Evolutionary conservation across 768 basidiomycete genomes (phyloP).

Genomic region (Suillus luteus): DNA sequence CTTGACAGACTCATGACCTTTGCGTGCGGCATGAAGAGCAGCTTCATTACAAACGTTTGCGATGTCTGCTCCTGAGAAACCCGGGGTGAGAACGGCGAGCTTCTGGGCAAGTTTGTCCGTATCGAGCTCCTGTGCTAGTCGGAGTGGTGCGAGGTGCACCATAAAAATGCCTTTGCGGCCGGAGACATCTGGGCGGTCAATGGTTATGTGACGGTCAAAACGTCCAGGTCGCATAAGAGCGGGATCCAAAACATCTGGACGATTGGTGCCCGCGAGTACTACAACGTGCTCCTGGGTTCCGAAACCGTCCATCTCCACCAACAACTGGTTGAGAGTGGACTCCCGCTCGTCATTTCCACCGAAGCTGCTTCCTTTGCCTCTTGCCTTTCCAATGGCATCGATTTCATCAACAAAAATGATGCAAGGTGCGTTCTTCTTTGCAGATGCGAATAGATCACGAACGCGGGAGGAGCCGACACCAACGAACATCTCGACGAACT

Average conservation of each 20-base stretch:
- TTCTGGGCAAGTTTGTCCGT: constrained; percentile 77
- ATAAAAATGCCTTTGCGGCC: constrained; percentile 93
- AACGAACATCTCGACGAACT: constrained; percentile 99
- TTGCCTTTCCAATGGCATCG: constrained; percentile 96
- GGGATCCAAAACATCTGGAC: constrained; percentile 93
- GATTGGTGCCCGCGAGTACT: constrained; percentile 94
- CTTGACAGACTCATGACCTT: constrained; percentile 73
- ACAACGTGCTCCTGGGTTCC: constrained; percentile 97
- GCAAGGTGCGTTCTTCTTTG: constrained; percentile 96
- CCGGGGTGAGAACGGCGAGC: constrained; percentile 93
- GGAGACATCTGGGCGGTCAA: constrained; percentile 92
- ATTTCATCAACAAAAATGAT: constrained; percentile 99
- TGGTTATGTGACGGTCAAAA: constrained; percentile 94
- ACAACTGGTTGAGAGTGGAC: constrained; percentile 93
- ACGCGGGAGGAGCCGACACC: constrained; percentile 98
- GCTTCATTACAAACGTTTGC: constrained; percentile 99
- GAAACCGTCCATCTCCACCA: constrained; percentile 99
- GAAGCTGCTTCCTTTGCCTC: constrained; percentile 74
- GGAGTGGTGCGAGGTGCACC: constrained; percentile 87
- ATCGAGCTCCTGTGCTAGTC: constrained; percentile 59
- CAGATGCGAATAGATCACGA: constrained; percentile 94
- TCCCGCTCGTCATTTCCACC: constrained; percentile 98
- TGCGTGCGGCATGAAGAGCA: constrained; percentile 91
- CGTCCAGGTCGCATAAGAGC: constrained; percentile 97
- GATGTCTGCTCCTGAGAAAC: constrained; percentile 98